Percentiles rank a stretch among this genome's conserved stretches.
These are phyloP conservation scores for Vaccinium myrtillus DNA, from an alignment of 148 eudicot genomes.

Conservation along the genomic window DNA sequence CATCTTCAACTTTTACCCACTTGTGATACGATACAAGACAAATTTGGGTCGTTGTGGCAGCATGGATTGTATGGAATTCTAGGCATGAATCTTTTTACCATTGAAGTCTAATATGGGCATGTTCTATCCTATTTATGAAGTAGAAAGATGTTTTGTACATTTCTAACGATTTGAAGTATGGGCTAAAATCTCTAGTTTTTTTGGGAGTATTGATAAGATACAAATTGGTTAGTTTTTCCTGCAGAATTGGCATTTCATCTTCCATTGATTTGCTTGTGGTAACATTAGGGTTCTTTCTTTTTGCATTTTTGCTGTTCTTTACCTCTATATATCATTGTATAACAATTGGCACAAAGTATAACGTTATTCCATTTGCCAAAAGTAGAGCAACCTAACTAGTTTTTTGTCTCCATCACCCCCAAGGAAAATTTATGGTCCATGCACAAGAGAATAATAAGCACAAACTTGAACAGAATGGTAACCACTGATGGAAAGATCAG, in stretches of 20 bases:
- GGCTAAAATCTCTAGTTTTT: background rate
- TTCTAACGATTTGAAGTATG: background rate
- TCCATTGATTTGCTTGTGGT: slow-evolving; percentile 3
- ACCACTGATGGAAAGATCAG: background rate
- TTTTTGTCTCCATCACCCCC: background rate
- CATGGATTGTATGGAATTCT: background rate
- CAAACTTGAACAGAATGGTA: background rate
- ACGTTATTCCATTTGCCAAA: background rate
- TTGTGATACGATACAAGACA: background rate
- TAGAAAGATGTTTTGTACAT: background rate
- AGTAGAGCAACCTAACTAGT: background rate
- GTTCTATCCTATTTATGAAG: background rate
- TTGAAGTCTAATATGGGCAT: background rate
- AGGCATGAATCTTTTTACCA: background rate
- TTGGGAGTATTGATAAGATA: background rate
- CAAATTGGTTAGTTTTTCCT: background rate
- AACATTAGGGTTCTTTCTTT: background rate
- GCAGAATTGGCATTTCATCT: background rate
- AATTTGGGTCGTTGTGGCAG: background rate
- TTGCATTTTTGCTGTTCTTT: background rate
- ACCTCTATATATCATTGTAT: background rate
- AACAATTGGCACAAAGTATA: background rate
- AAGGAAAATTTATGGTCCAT: background rate
- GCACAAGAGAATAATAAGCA: background rate
- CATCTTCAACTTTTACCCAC: background rate